phyloP scores from a whole-genome alignment of 2,329 filamentous ascomycete species.

The Aureobasidium musti region DNA sequence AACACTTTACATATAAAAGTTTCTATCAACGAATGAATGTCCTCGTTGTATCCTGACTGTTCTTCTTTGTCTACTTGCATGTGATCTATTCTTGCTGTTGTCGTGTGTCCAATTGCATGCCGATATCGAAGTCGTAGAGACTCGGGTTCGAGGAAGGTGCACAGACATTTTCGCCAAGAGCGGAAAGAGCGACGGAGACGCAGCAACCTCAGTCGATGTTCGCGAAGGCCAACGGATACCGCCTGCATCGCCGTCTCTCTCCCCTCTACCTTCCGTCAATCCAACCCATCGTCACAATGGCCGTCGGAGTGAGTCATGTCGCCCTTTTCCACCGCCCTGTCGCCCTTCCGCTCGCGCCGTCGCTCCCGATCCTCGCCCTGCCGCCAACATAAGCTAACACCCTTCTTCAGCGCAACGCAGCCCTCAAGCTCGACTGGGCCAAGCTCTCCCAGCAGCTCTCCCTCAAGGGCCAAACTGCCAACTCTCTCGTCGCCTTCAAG shows the following conservation, averaged over 20 bases:
- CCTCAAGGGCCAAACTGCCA: constrained; percentile 90
- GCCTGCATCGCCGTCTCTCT: constrained; percentile 30
- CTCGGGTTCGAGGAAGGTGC: neutral
- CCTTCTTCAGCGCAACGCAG: constrained; percentile 80
- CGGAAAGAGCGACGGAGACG: constrained; percentile 19
- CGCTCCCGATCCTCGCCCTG: constrained; percentile 7
- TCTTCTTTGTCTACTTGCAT: no score
- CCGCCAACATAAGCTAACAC: constrained; percentile 15
- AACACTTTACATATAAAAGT: constrained; percentile 27
- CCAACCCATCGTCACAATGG: constrained; percentile 59
- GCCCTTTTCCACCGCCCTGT: neutral
- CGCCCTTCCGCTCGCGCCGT: constrained; percentile 3
- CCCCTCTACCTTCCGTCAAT: constrained; percentile 53
- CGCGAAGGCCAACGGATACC: constrained; percentile 24
- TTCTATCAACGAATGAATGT: constrained; percentile 18
- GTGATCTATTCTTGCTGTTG: neutral
- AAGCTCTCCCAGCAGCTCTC: constrained; percentile 92
- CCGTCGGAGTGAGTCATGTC: constrained; percentile 61
- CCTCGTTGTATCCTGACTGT: neutral
- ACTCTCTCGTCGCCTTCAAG: constrained; percentile 94
- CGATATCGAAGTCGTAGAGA: constrained; percentile 13
- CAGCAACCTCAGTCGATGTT: constrained; percentile 27
- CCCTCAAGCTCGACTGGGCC: constrained; percentile 98
- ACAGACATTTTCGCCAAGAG: constrained; percentile 13
- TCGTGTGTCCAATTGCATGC: neutral